These are phyloP conservation scores for Citrullus colocynthis DNA, from an alignment of 306 rosid species.

Conservation along the genomic window DNA sequence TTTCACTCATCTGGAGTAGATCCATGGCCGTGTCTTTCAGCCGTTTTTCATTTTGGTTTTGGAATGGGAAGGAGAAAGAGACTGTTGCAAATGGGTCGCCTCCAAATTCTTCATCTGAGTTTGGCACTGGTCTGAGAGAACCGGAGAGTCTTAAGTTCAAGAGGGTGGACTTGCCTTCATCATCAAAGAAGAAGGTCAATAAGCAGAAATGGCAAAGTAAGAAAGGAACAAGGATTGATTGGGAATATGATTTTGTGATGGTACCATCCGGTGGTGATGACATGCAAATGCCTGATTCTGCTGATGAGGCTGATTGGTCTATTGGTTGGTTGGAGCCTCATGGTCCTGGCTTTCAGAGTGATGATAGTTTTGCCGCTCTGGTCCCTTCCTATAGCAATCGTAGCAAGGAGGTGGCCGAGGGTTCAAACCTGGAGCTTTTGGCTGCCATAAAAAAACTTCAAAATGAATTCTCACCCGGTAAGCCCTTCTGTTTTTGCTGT, in stretches of 20 bases:
- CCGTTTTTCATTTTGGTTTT: constrained; percentile 58
- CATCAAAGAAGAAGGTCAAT: constrained; percentile 45
- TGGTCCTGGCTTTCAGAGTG: constrained; percentile 60
- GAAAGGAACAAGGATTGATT: constrained; percentile 55
- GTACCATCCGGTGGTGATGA: constrained; percentile 74
- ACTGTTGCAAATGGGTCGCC: constrained; percentile 33
- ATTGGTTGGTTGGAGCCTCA: constrained; percentile 95
- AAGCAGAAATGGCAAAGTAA: constrained; percentile 66
- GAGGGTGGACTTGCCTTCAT: constrained; percentile 35
- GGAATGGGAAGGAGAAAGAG: constrained; percentile 72
- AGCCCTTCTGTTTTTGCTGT: neutral
- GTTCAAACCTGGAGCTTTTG: constrained; percentile 48
- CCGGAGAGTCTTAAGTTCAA: constrained; percentile 46
- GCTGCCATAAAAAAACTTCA: constrained; percentile 63
- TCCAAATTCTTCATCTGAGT: constrained; percentile 40
- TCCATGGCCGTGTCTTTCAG: constrained; percentile 65
- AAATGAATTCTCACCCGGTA: constrained; percentile 60
- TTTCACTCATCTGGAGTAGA: constrained; percentile 5
- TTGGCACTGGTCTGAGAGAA: constrained; percentile 32
- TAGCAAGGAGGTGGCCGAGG: constrained; percentile 48
- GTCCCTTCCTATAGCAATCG: constrained; percentile 77
- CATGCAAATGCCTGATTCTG: constrained; percentile 66
- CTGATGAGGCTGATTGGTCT: constrained; percentile 78
- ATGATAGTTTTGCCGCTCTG: constrained; percentile 61
- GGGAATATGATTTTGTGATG: constrained; percentile 68